Evolutionary conservation across 2,329 filamentous ascomycete species (phyloP).

Genomic region (Teratosphaeria zuluensis): DNA sequence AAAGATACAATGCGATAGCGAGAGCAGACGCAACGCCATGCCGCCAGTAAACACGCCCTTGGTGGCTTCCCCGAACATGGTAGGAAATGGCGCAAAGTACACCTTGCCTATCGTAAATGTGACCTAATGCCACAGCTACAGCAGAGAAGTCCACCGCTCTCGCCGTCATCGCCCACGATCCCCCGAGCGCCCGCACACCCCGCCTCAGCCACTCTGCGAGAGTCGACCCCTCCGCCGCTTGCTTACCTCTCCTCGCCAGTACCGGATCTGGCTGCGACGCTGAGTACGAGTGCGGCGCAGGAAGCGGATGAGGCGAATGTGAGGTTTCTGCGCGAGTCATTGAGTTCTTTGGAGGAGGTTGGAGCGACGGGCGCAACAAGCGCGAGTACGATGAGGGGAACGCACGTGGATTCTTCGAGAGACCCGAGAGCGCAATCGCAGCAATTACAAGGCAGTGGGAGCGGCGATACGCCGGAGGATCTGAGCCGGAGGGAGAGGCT

Average conservation of each 20-base stretch:
- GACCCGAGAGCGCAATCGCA: constrained; percentile 10
- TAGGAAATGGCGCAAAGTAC: neutral
- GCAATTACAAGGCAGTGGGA: neutral
- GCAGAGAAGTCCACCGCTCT: neutral
- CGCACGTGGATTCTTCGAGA: constrained; percentile 12
- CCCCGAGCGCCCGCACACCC: neutral
- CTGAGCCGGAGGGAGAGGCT: constrained; percentile 31
- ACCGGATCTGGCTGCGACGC: constrained; percentile 41
- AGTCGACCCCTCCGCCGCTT: constrained; percentile 19
- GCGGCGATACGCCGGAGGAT: constrained; percentile 24
- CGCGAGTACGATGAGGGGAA: neutral
- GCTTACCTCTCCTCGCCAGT: constrained; percentile 42
- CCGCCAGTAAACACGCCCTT: constrained; percentile 2
- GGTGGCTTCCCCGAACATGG: neutral
- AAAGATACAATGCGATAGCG: neutral
- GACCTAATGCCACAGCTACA: neutral
- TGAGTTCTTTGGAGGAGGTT: constrained; percentile 22
- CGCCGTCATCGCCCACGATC: neutral
- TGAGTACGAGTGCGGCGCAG: constrained; percentile 32
- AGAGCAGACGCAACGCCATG: neutral
- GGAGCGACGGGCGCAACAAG: neutral
- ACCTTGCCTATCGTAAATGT: neutral
- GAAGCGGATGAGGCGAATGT: constrained; percentile 37
- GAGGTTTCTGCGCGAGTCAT: constrained; percentile 39
- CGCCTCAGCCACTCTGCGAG: neutral